Evolutionary conservation across 768 basidiomycete species (phyloP).

Genomic region (Amanita muscaria): DNA sequence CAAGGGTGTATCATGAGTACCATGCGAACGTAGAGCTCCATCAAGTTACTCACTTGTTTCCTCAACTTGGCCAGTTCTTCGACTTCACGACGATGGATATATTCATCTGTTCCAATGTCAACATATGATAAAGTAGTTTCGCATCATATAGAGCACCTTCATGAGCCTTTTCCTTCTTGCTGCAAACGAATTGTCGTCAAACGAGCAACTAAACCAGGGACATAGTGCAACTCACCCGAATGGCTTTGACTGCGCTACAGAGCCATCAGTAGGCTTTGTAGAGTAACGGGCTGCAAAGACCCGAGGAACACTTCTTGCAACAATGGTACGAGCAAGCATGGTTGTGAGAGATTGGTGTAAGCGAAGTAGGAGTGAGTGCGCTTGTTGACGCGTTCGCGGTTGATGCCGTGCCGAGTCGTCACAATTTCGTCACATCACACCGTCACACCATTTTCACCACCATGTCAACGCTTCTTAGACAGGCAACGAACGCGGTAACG

Average conservation of each 20-base stretch:
- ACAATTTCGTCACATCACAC: slow-evolving; percentile 23
- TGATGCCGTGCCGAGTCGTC: background rate
- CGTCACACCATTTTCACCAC: slow-evolving; percentile 37
- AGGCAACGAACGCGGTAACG: slow-evolving; percentile 43
- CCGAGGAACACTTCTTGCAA: slow-evolving; percentile 29
- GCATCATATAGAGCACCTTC: slow-evolving; percentile 21
- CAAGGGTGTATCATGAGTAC: background rate
- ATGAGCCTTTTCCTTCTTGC: slow-evolving; percentile 57
- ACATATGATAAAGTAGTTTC: background rate
- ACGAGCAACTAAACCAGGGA: slow-evolving; percentile 1
- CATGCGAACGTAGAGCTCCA: background rate
- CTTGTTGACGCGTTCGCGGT: slow-evolving; percentile 12
- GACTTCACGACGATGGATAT: slow-evolving; percentile 42
- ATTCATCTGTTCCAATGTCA: slow-evolving; percentile 36
- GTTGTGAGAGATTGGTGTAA: slow-evolving; percentile 14
- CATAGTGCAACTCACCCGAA: slow-evolving; percentile 34
- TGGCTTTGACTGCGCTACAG: slow-evolving; percentile 43
- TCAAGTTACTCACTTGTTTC: slow-evolving; percentile 30
- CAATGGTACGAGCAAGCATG: slow-evolving; percentile 31
- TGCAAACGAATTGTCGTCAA: slow-evolving; percentile 19
- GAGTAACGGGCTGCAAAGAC: slow-evolving; percentile 23
- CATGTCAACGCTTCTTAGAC: slow-evolving; percentile 65
- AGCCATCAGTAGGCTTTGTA: slow-evolving; percentile 35
- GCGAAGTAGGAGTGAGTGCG: no score
- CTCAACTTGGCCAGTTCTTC: slow-evolving; percentile 45